These are phyloP conservation scores for Pleurotus cornucopiae DNA, from an alignment of 768 basidiomycete genomes.

Conservation along the genomic window DNA sequence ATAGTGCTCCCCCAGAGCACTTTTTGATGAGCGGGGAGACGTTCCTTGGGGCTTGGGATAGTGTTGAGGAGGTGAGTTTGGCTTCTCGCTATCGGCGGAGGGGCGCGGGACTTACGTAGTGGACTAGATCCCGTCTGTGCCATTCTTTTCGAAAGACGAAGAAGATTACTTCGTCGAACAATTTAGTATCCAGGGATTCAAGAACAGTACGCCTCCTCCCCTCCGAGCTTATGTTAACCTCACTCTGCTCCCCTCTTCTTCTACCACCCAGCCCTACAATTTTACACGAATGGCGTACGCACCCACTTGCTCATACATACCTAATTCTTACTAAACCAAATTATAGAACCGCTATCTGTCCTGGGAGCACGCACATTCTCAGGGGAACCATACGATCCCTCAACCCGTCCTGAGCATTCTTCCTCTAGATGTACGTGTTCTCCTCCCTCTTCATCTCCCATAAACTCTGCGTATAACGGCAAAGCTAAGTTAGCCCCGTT, in stretches of 20 bases:
- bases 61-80: conserved; percentile 33
- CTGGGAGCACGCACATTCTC: conserved; percentile 35
- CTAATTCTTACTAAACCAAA: neutral
- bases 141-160: conserved; percentile 56
- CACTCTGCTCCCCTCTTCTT: neutral
- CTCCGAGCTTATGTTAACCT: neutral
- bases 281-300: conserved; percentile 49
- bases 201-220: conserved; percentile 44
- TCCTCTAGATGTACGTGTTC: conserved; percentile 29
- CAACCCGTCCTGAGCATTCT: conserved; percentile 41
- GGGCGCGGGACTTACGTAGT: neutral
- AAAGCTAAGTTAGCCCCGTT: neutral
- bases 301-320: neutral
- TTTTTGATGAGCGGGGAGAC: conserved; percentile 49
- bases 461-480: neutral
- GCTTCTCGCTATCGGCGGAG: neutral
- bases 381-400: conserved; percentile 41
- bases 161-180: conserved; percentile 71
- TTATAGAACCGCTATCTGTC: conserved; percentile 35
- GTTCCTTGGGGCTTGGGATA: conserved; percentile 51
- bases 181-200: conserved; percentile 54
- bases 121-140: conserved; percentile 52
- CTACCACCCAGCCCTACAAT: conserved; percentile 48
- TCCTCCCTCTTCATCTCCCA: neutral
- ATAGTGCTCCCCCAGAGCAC: conserved; percentile 48